These are phyloP conservation scores for Phytopythium vexans DNA, from an alignment of 352 stramenopile genomes.

Conservation along the genomic window DNA sequence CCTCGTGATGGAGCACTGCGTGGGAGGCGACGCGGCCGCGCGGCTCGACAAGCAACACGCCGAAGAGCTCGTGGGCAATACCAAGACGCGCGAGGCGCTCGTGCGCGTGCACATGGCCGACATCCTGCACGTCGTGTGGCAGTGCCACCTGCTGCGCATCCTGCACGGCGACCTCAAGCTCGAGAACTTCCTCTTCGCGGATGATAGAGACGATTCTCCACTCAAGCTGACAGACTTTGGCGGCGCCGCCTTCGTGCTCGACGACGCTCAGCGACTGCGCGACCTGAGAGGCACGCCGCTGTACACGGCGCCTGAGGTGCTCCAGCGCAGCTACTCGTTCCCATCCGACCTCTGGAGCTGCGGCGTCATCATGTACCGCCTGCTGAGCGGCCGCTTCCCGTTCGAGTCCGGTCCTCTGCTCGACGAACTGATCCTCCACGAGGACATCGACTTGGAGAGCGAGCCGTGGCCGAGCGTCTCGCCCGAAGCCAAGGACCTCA, in stretches of 20 bases:
- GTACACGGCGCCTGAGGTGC: slow-evolving; percentile 73
- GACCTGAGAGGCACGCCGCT: slow-evolving; percentile 64
- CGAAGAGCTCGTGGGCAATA: background rate
- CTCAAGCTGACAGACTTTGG: slow-evolving; percentile 83
- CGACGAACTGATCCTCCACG: slow-evolving; percentile 59
- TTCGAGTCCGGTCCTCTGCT: slow-evolving; percentile 58
- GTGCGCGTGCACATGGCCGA: slow-evolving; percentile 70
- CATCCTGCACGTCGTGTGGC: slow-evolving; percentile 77
- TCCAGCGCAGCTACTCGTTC: slow-evolving; percentile 57
- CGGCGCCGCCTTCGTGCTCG: slow-evolving; percentile 48
- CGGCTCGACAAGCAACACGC: slow-evolving; percentile 14
- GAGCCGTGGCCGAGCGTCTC: slow-evolving; percentile 53
- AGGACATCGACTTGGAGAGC: slow-evolving; percentile 50
- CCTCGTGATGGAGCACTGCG: slow-evolving; percentile 78
- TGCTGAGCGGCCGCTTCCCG: slow-evolving; percentile 60
- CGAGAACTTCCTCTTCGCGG: slow-evolving; percentile 79
- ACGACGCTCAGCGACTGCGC: slow-evolving; percentile 29
- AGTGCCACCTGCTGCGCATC: slow-evolving; percentile 73
- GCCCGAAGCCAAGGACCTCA: slow-evolving; percentile 51
- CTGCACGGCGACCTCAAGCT: slow-evolving; percentile 77
- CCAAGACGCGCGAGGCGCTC: slow-evolving; percentile 24
- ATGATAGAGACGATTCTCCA: slow-evolving; percentile 47
- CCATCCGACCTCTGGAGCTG: slow-evolving; percentile 80
- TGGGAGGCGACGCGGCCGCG: slow-evolving; percentile 53
- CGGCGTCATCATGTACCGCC: slow-evolving; percentile 69